Percentiles rank a stretch among this genome's conserved stretches.
Evolutionary conservation across 768 basidiomycete genomes (phyloP).

Genomic region (Mycena polygramma): DNA sequence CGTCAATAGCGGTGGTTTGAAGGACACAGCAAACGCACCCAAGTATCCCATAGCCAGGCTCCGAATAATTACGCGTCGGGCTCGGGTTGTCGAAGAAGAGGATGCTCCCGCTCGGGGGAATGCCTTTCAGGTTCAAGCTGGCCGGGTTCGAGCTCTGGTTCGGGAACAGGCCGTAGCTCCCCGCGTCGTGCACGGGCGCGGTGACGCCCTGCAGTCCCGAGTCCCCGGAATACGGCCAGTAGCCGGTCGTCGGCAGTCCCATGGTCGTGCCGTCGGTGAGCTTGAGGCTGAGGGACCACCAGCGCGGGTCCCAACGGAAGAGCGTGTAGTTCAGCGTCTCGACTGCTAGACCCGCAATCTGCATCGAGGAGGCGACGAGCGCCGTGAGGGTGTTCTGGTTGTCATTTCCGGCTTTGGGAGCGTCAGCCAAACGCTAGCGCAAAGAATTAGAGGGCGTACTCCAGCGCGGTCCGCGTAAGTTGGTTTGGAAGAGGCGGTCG

Average conservation of each 20-base stretch:
- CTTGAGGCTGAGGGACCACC: conserved; percentile 49
- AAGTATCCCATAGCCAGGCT: conserved; percentile 45
- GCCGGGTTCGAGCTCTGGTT: conserved; percentile 36
- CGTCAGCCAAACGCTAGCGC: neutral
- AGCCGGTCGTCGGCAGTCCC: conserved; percentile 48
- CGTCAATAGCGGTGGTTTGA: neutral
- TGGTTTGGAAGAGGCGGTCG: conserved; percentile 48
- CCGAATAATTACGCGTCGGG: conserved; percentile 46
- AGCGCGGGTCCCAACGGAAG: conserved; percentile 48
- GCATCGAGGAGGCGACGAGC: conserved; percentile 43
- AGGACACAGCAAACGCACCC: conserved; percentile 38
- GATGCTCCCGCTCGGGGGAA: conserved; percentile 40
- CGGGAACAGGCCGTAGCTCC: conserved; percentile 40
- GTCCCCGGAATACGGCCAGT: conserved; percentile 49
- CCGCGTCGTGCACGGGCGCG: conserved; percentile 44
- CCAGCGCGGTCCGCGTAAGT: conserved; percentile 49
- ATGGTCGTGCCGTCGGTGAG: conserved; percentile 46
- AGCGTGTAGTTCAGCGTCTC: conserved; percentile 44
- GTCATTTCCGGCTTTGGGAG: conserved; percentile 45
- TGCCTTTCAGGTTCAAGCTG: conserved; percentile 38
- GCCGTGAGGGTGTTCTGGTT: conserved; percentile 47
- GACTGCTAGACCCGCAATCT: conserved; percentile 42
- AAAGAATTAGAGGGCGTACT: conserved; percentile 36
- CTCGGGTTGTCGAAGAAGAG: conserved; percentile 50
- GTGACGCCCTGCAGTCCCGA: conserved; percentile 45